phyloP scores from a whole-genome alignment of 2,329 filamentous ascomycete species.

The Cyphellophora europaea region DNA sequence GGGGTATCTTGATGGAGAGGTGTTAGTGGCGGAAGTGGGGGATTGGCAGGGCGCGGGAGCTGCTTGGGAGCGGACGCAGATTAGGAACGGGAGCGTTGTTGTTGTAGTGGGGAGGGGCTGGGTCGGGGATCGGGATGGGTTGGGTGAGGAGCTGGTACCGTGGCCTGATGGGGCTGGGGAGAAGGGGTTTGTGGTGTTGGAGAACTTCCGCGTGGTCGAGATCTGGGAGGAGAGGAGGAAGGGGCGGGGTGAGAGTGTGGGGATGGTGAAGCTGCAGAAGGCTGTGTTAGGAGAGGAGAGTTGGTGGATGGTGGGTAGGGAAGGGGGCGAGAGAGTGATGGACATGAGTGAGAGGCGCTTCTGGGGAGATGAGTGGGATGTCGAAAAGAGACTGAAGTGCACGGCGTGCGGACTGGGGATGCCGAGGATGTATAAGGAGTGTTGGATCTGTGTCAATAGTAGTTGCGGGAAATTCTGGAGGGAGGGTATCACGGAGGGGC shows the following conservation, averaged over 20 bases:
- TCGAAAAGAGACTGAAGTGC: not conserved
- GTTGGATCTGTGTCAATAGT: not conserved
- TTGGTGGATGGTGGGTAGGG: not conserved
- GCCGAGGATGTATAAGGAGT: not conserved
- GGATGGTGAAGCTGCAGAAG: constrained; percentile 1
- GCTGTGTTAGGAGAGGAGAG: not conserved
- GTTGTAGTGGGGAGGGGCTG: not conserved
- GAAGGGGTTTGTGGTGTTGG: constrained; percentile 55
- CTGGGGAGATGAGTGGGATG: not conserved
- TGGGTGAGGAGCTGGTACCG: not conserved
- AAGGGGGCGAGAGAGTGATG: not conserved
- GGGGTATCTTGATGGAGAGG: not conserved
- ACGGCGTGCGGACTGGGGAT: not conserved
- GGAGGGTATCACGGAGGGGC: not conserved
- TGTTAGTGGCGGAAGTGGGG: not conserved
- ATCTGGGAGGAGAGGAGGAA: constrained; percentile 55
- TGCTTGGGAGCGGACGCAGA: not conserved
- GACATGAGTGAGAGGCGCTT: not conserved
- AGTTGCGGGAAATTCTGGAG: not conserved
- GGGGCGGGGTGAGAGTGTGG: not conserved
- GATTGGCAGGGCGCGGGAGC: not conserved
- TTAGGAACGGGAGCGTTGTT: not conserved
- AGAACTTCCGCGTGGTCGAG: constrained; percentile 58
- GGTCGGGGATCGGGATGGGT: no score
- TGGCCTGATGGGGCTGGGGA: not conserved